Evolutionary conservation across 306 rosid species (phyloP).

Genomic region (Lathyrus oleraceus): DNA sequence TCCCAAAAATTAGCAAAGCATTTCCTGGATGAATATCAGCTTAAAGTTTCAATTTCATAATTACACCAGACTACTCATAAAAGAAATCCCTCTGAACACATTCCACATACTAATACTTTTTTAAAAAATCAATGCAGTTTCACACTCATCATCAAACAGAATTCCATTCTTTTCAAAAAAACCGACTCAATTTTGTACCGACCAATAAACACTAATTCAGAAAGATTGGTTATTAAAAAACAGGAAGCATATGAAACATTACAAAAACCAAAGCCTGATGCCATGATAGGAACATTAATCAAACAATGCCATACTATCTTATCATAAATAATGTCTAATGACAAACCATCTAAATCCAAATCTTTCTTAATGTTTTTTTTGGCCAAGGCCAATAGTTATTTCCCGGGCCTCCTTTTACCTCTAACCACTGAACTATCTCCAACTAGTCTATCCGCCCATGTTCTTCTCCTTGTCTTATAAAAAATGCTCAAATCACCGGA

Average conservation of each 20-base stretch:
- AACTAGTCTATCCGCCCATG: background rate
- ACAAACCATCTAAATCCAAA: background rate
- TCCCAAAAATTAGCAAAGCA: slow-evolving; percentile 6
- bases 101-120: background rate
- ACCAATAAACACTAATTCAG: background rate
- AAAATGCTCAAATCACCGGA: background rate
- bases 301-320: background rate
- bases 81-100: background rate
- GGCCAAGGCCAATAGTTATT: background rate
- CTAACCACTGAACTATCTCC: slow-evolving; percentile 5
- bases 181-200: background rate
- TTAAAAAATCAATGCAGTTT: background rate
- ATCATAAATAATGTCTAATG: slow-evolving; percentile 8
- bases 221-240: background rate
- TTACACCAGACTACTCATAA: slow-evolving; percentile 12
- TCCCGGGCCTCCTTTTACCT: background rate
- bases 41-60: slow-evolving; percentile 27
- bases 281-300: background rate
- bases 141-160: slow-evolving; percentile 5
- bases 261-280: background rate
- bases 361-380: background rate
- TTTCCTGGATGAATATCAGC: slow-evolving; percentile 16
- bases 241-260: background rate
- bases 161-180: background rate
- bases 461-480: background rate